Conservation (phyloP, 495 filamentous ascomycete species). For the Pseudevernia furfuracea region DNA sequence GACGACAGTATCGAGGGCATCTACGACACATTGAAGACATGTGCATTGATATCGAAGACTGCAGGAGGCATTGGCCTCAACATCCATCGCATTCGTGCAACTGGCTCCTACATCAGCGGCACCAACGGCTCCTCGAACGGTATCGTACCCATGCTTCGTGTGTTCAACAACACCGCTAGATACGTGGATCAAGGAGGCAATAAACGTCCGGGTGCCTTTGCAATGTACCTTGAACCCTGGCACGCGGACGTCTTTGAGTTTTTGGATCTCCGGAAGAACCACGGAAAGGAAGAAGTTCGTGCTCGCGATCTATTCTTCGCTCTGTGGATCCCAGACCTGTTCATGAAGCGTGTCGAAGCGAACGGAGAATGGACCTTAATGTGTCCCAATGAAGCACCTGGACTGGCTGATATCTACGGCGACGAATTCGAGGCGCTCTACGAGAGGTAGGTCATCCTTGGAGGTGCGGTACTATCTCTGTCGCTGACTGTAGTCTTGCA, state of each 20-base stretch:
- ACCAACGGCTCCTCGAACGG: conserved; percentile 98
- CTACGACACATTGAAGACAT: conserved; percentile 97
- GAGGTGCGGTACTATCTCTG: not conserved
- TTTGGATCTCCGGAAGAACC: conserved; percentile 96
- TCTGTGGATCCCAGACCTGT: conserved; percentile 96
- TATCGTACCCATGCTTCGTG: conserved; percentile 93
- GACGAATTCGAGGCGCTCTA: conserved; percentile 96
- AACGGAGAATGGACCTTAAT: conserved; percentile 96
- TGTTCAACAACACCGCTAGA: conserved; percentile 97
- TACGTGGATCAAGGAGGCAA: conserved; percentile 99
- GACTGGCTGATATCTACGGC: conserved; percentile 91
- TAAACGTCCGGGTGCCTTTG: conserved; percentile 97
- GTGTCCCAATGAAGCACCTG: conserved; percentile 92
- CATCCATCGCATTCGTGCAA: conserved; percentile 90
- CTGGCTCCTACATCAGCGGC: conserved; percentile 92
- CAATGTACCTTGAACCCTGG: conserved; percentile 99
- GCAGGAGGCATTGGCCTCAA: conserved; percentile 96
- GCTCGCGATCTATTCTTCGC: conserved; percentile 97
- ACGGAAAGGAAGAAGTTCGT: conserved; percentile 95
- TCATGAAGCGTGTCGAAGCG: conserved; percentile 97
- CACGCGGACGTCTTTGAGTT: conserved; percentile 97
- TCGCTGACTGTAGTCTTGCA: conserved; percentile 12
- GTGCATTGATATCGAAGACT: conserved; percentile 99
- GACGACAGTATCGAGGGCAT: conserved; percentile 99
- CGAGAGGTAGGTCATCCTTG: conserved; percentile 45